phyloP scores from a whole-genome alignment of 2,329 filamentous ascomycete species.

The Colletotrichum theobromicola region DNA sequence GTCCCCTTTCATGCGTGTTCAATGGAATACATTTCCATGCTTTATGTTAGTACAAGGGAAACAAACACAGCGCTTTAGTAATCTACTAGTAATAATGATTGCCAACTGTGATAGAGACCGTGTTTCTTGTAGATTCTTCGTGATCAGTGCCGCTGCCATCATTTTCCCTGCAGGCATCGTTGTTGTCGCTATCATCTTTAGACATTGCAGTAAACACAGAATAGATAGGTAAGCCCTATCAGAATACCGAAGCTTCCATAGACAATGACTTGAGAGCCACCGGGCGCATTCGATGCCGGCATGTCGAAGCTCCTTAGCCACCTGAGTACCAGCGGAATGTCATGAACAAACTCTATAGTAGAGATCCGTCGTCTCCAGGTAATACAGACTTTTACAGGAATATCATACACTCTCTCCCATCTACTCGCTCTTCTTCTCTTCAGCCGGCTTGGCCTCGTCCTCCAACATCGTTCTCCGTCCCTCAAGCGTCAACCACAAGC shows the following conservation, averaged over 20 bases:
- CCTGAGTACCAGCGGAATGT: background rate
- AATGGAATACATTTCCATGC: background rate
- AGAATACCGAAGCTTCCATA: background rate
- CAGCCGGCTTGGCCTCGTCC: constrained; percentile 46
- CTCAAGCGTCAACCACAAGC: constrained; percentile 88
- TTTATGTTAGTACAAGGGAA: background rate
- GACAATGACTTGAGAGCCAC: background rate
- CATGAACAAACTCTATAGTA: constrained; percentile 12
- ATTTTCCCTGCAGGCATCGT: background rate
- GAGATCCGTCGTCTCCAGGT: constrained; percentile 12
- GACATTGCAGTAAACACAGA: background rate
- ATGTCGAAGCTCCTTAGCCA: background rate
- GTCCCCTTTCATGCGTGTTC: background rate
- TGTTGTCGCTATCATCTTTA: rapidly evolving
- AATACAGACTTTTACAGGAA: constrained; percentile 20
- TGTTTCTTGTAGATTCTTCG: background rate
- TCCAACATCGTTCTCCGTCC: constrained; percentile 81
- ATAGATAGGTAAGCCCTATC: background rate
- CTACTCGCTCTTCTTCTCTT: constrained; percentile 20
- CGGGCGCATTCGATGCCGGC: background rate
- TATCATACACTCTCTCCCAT: constrained; percentile 21
- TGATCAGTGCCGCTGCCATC: background rate
- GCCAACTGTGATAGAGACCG: background rate
- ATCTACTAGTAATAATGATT: rapidly evolving
- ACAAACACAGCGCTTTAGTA: background rate